Base-by-base conservation (phyloP, 2,329 filamentous ascomycete species). In the Aureobasidium sp. region DNA sequence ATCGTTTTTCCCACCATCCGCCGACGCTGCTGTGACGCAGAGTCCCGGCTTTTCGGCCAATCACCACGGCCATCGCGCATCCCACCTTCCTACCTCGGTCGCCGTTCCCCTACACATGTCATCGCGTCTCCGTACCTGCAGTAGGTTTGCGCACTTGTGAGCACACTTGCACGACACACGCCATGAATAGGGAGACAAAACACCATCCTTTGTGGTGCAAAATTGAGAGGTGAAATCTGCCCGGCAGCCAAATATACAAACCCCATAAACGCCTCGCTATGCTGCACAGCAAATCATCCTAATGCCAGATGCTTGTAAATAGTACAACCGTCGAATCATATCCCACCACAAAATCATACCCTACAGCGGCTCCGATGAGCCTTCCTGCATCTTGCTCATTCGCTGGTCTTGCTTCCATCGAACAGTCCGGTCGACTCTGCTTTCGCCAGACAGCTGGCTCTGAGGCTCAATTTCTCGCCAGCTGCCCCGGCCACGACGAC, bases 401-500 rank as follows among this genome's bases (percentile, higher is more conserved):
- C 48, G 49, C 55, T 68, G 65, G 29, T 66, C 65, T 34, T 67
- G 63, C 55, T 65, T 68, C 68, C 66, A 70, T 25, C 63, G 47
- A 45, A 63, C 65, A 50, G 67, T 59, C 6, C 67, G 63, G 53
- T 73, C 70, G 13, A 69, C 67, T 55, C 63, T 62, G 30, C 42
- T 58, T 60, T 66, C 65, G 25, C 59, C 61, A 34, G 50, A 55
- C 29, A 64, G 30, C 21, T 48, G 53, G 9, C 39, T 42, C 54
- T 60, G 60, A 29, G 57, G 61, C 13, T 71, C 69, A 11, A 70
- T 62, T 25, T 70, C 67, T 27, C 66, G 66, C 69, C 68, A 71
- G 54, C 66, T 66, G 16, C 70, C 67, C 52, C 70, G 57, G n/a
- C 75, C 65, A 29, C 65, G 61, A 13, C 63, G 53, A 2, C 62